These are phyloP conservation scores for Rhytidiadelphus loreus DNA, from an alignment of 225 moss, liverwort and hornwort species.

Conservation along the genomic window DNA sequence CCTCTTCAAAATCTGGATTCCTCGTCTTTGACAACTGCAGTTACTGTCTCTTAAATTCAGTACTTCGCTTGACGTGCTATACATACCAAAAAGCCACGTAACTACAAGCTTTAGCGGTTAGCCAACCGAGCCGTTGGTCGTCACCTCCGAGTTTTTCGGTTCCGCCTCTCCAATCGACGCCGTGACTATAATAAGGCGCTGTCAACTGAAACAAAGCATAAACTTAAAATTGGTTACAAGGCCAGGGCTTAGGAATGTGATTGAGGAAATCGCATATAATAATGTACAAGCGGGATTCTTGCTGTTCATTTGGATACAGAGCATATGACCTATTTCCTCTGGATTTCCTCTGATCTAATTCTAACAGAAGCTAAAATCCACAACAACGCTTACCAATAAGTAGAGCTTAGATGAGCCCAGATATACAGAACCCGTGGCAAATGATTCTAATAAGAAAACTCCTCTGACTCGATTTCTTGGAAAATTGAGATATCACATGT, in stretches of 20 bases:
- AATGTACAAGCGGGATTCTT: neutral
- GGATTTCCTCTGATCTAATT: neutral
- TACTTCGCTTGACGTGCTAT: neutral
- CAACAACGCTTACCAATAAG: neutral
- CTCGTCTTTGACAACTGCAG: neutral
- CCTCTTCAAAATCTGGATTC: neutral
- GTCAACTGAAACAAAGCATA: neutral
- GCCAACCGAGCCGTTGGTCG: neutral
- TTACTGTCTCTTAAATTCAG: neutral
- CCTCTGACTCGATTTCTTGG: neutral
- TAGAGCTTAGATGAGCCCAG: neutral
- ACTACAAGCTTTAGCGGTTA: neutral
- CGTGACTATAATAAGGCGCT: neutral
- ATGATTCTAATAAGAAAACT: neutral
- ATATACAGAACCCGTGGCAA: neutral
- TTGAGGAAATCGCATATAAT: neutral
- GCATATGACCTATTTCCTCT: neutral
- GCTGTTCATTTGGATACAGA: neutral
- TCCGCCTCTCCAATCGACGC: neutral
- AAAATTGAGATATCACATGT: neutral
- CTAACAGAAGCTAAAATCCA: neutral
- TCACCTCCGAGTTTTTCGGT: neutral
- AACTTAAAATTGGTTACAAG: neutral
- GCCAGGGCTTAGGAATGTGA: neutral
- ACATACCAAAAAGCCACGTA: neutral